Evolutionary conservation across 108 stramenopile species (phyloP), one percentile per base, ranked within the genome.

Genomic region (Craspedostauros australis): DNA sequence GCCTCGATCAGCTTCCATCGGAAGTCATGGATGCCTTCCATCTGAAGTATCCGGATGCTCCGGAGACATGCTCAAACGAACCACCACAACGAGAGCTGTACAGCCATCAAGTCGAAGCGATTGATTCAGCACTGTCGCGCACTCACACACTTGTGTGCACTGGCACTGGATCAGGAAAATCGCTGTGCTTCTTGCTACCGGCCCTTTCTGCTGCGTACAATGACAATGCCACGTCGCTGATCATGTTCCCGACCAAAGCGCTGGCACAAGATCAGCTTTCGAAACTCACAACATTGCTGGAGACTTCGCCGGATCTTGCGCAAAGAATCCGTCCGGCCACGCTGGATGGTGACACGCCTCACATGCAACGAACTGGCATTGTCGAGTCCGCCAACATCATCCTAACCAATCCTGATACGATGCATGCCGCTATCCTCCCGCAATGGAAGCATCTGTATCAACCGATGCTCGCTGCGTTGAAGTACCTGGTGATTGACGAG

Each of bases 221-320:
- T 67, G 68, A 1, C 47, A 55, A 64, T 44, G 56, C 62, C 15
- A 55, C 49, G 6, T 72, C 91, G 1, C 40, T 98, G 16, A 68
- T 94, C 16, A 49, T 98, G 8, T 98, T 96, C 57, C 98, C 98
- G 0, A 98, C 98, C 21, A 98, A 98, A 54, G 96, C 98, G 7
- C 57, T 98, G 41, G 98, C 98, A 8, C 95, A 98, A 65, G 98
- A 98, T 76, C 98, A 98, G 75, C 51, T 91, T 15, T 70, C 82
- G 14, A 82, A 92, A 54, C 57, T 95, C 14, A 27, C 54, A 43
- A 39, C 54, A 22, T 52, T 82, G 24, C 29, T 89, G 6, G 38
- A 72, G 30, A 53, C 60, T 4, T 38, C 72, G 25, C 52, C 70
- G 9, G 30, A 31, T 11, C 63, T 72, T 11, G 30, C 42, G n/a